Evolutionary conservation across 2,329 filamentous ascomycete genomes (phyloP).

Genomic region (Aciculosporium take): DNA sequence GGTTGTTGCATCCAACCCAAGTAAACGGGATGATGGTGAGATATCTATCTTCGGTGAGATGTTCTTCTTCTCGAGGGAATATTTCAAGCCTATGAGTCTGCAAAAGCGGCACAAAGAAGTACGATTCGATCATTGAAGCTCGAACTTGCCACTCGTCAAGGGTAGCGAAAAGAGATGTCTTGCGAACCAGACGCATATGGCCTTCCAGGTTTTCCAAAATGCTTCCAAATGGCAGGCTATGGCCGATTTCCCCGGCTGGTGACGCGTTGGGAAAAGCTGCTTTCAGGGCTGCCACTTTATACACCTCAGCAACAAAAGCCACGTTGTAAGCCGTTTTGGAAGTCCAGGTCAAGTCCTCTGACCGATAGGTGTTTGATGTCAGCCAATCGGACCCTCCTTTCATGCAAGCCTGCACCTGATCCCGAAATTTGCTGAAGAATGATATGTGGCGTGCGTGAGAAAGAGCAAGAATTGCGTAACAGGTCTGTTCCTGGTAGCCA

Average conservation of each 20-base stretch:
- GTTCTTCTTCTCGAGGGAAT: neutral
- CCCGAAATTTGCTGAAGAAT: conserved; percentile 3
- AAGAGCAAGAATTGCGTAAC: conserved; percentile 8
- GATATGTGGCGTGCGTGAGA: conserved; percentile 3
- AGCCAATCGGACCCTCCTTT: conserved; percentile 4
- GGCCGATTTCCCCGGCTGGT: neutral
- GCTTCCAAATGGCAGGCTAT: neutral
- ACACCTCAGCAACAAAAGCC: conserved; percentile 5
- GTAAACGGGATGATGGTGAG: conserved; percentile 6
- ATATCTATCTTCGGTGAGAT: conserved; percentile 2
- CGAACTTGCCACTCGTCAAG: conserved; percentile 2
- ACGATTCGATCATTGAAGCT: conserved; percentile 2
- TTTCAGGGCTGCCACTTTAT: conserved; percentile 8
- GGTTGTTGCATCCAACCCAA: conserved; percentile 6
- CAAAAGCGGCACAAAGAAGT: neutral
- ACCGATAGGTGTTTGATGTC: neutral
- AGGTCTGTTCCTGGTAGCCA: conserved; percentile 6
- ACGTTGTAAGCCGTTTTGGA: conserved; percentile 9
- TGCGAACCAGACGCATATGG: neutral
- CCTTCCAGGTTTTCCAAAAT: neutral
- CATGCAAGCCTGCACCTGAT: conserved; percentile 3
- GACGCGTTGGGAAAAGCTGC: neutral
- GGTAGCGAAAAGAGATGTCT: conserved; percentile 1
- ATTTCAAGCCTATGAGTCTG: neutral
- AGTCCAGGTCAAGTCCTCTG: conserved; percentile 7